Base-by-base conservation (phyloP, 2,329 filamentous ascomycete species). In the Alternaria tenuissima region DNA sequence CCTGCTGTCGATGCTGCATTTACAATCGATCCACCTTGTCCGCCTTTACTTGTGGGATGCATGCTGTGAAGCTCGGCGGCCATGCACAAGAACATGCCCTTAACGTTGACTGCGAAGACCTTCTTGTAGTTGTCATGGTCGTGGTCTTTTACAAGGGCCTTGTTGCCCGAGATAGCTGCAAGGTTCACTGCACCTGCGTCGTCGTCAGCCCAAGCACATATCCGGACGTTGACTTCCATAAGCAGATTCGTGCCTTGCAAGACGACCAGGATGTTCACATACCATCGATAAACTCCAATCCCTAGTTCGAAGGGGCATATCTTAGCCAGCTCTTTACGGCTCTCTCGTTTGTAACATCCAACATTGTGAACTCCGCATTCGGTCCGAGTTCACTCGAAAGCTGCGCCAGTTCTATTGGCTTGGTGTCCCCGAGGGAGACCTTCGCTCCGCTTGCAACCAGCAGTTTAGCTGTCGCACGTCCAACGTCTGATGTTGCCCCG, bases 1-100 rank as follows among this genome's bases (percentile, higher is more conserved):
- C 85, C 85, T 44, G 83, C 84, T 41, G 83, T 81, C 28, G 82
- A 85, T 28, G 82, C 79, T 22, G 84, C 78, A 61, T 79, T 77
- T 4, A 78, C 76, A 41, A 80, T 76, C 14, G 70, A 74, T 3
- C 67, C 66, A n/a, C 53, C 59, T 26, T 46, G 41, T n/a, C 54
- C 41, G 18, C 41, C 54, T 34, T 62, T 14, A 14, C 12, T 57
- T n/a, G 59, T 61, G 30, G 73, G 67, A 9, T 51, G 58, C 52
- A 86, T 80, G 48, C 79, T 80, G 11, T 61, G 61, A 32, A 80
- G 62, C 59, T 79, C 73, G 3, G 74, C 74, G 28, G 69, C 67
- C 58, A 78, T 66, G 59, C 68, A 63, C 7, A 68, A 73, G 68
- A 79, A 77, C 24, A 72, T 62, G 1, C 77, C 76, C 7, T 70